Percentiles rank a stretch among this genome's conserved stretches.
These are phyloP conservation scores for Rhodotorula glutinis DNA, from an alignment of 1,284 basidiomycete species.

Conservation along the genomic window DNA sequence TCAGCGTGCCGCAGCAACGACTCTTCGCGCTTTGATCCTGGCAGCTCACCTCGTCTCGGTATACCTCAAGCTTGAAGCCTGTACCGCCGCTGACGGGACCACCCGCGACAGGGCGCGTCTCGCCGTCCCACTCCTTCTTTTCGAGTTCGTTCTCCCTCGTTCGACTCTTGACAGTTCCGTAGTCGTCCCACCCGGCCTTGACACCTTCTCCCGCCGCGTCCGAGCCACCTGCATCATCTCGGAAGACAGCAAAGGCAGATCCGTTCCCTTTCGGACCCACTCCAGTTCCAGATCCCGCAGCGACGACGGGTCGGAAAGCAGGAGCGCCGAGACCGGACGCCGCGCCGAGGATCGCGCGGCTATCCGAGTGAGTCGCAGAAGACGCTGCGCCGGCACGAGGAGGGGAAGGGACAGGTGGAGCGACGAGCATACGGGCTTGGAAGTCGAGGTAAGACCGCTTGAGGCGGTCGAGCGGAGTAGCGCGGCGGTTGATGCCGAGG, in stretches of 20 bases:
- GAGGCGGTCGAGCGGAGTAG: conserved; percentile 76
- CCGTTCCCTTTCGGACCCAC: conserved; percentile 45
- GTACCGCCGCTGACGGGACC: conserved; percentile 24
- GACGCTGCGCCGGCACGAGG: conserved; percentile 32
- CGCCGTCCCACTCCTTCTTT: conserved; percentile 53
- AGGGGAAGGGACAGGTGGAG: conserved; percentile 46
- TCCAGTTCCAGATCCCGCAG: neutral
- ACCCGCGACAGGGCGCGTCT: conserved; percentile 46
- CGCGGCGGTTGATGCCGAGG: conserved; percentile 76
- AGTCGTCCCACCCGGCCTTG: conserved; percentile 52
- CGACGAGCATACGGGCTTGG: conserved; percentile 62
- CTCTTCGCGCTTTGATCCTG: too few relatives aligned
- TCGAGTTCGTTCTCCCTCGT: conserved; percentile 55
- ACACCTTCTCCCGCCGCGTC: neutral
- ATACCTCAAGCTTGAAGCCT: conserved; percentile 55
- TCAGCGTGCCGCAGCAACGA: neutral
- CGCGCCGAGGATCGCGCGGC: conserved; percentile 41
- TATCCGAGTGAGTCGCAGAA: conserved; percentile 4
- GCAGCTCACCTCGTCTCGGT: conserved; percentile 52
- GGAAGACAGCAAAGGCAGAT: conserved; percentile 51
- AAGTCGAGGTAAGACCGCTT: conserved; percentile 81
- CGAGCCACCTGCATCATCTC: conserved; percentile 42
- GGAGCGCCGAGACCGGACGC: neutral
- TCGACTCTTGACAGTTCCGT: conserved; percentile 53
- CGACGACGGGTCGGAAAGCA: neutral